Evolutionary conservation across 148 eudicot genomes (phyloP).

Genomic region (Camellia granthamiana): DNA sequence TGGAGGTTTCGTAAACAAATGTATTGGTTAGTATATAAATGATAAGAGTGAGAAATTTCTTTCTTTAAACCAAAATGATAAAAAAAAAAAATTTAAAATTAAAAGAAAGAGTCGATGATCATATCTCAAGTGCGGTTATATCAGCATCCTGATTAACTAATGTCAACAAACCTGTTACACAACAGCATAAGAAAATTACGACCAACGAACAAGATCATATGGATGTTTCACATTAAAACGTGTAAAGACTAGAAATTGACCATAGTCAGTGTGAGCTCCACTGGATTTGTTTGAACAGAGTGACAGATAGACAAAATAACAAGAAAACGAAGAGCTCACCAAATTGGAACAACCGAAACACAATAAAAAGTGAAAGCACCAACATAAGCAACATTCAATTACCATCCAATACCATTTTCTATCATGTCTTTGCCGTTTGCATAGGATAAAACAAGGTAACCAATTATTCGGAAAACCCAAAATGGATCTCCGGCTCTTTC

Average conservation of each 20-base stretch:
- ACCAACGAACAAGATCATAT: slow-evolving; percentile 3
- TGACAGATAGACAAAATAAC: slow-evolving; percentile 13
- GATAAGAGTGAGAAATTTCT: background rate
- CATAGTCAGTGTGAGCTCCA: slow-evolving; percentile 97
- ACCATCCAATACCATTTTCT: slow-evolving; percentile 78
- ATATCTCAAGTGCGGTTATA: slow-evolving; percentile 85
- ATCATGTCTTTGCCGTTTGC: slow-evolving; percentile 38
- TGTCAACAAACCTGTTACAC: slow-evolving; percentile 65
- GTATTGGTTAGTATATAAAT: background rate
- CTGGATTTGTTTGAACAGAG: slow-evolving; percentile 38
- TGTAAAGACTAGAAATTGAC: slow-evolving; percentile 34
- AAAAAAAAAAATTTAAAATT: background rate
- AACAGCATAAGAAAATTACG: slow-evolving; percentile 10
- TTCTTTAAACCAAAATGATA: background rate
- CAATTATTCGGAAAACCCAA: slow-evolving; percentile 92
- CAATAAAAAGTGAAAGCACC: background rate
- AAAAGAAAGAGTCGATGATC: background rate
- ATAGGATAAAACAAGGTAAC: slow-evolving; percentile 62
- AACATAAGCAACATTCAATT: slow-evolving; percentile 15
- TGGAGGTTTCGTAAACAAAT: background rate
- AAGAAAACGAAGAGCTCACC: background rate
- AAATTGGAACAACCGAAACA: slow-evolving; percentile 15
- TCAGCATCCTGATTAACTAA: slow-evolving; percentile 88
- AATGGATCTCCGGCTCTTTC: slow-evolving; percentile 81
- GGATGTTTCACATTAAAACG: background rate